Percentiles rank a stretch among this genome's conserved stretches.
Evolutionary conservation across 441 rosid species (phyloP).

Genomic region (Rhodomyrtus psidioides): DNA sequence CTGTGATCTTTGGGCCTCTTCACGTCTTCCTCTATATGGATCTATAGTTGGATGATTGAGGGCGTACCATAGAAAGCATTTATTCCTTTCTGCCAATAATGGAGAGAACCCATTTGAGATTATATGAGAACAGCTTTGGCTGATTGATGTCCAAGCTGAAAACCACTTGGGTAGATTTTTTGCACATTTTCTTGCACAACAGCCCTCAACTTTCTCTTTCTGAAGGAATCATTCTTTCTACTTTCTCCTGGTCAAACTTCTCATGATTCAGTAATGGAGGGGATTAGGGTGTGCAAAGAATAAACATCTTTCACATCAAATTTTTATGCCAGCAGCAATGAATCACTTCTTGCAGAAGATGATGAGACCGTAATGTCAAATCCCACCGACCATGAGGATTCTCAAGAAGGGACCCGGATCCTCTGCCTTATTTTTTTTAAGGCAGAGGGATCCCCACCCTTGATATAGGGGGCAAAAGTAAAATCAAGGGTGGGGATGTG

Average conservation of each 20-base stretch:
- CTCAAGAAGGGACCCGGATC: no score
- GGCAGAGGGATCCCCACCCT: no score
- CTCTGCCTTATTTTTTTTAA: no score
- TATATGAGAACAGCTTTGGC: not conserved
- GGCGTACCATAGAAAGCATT: not conserved
- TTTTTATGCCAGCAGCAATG: not conserved
- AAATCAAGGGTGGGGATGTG: no score
- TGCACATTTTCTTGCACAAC: not conserved
- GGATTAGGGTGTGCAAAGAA: not conserved
- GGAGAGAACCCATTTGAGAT: not conserved
- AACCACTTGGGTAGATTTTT: not conserved
- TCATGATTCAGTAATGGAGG: not conserved
- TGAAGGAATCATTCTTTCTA: not conserved
- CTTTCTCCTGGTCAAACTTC: not conserved
- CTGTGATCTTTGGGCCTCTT: not conserved
- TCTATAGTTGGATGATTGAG: not conserved
- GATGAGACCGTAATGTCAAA: not conserved
- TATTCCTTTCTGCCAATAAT: not conserved
- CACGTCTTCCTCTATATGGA: not conserved
- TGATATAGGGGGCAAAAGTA: no score
- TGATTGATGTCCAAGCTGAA: not conserved
- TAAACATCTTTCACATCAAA: not conserved
- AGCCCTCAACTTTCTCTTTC: not conserved
- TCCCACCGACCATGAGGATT: not conserved
- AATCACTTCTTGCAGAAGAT: not conserved